Conservation (phyloP, 164 flowering plant genomes). For the Sextonia rubra region DNA sequence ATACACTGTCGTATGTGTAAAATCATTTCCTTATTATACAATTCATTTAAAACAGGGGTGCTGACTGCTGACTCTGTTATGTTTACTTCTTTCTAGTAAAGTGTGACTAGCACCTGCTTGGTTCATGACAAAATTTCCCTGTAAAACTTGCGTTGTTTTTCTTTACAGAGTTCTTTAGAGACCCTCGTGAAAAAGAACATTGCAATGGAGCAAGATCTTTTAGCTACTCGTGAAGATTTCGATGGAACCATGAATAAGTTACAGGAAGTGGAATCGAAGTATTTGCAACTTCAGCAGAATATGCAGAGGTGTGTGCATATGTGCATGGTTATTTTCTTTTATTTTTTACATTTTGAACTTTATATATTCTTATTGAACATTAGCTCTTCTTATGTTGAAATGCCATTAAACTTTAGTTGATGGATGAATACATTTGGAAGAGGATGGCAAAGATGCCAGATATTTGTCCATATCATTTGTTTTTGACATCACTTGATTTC, state of each 20-base stretch:
- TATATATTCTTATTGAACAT: not conserved
- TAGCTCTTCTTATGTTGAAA: not conserved
- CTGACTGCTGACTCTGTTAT: too few relatives aligned
- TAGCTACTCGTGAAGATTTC: constrained; percentile 43
- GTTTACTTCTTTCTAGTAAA: not conserved
- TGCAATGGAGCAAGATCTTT: constrained; percentile 58
- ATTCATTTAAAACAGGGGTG: too few relatives aligned
- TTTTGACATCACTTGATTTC: too few relatives aligned
- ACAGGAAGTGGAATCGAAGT: constrained; percentile 63
- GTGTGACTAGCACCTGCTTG: not conserved
- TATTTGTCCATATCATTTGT: too few relatives aligned
- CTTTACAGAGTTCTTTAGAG: constrained; percentile 55
- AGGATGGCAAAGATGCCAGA: not conserved
- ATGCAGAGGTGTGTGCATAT: constrained; percentile 47
- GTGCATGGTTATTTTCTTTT: not conserved
- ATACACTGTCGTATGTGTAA: too few relatives aligned
- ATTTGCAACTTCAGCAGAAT: constrained; percentile 56
- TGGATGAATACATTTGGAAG: not conserved
- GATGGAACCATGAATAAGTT: constrained; percentile 49
- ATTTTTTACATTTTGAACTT: not conserved
- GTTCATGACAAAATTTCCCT: not conserved
- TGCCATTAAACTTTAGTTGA: too few relatives aligned
- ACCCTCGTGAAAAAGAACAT: constrained; percentile 54
- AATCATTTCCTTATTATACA: too few relatives aligned
- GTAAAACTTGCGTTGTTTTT: not conserved